Conservation (phyloP, 2,329 filamentous ascomycete species). For the Arthrobotrys sphaeroides region DNA sequence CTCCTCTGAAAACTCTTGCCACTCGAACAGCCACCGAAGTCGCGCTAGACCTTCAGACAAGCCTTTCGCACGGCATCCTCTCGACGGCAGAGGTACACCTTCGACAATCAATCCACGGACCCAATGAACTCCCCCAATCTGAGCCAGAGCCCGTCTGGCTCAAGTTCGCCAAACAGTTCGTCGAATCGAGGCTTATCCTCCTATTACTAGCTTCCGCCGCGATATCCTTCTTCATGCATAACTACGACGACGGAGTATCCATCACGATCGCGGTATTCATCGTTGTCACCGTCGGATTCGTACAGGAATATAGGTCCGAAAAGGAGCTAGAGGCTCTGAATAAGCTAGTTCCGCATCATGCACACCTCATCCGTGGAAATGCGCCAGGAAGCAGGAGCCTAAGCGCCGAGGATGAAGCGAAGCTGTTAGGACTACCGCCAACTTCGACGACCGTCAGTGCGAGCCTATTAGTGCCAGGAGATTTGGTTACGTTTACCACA, state of each 20-base stretch:
- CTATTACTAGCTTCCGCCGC: constrained; percentile 88
- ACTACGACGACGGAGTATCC: constrained; percentile 92
- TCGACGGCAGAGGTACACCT: constrained; percentile 78
- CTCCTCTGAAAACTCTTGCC: constrained; percentile 38
- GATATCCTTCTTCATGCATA: constrained; percentile 89
- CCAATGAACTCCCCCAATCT: constrained; percentile 94
- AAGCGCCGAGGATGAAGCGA: constrained; percentile 55
- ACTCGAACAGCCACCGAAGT: constrained; percentile 47
- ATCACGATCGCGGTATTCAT: constrained; percentile 97
- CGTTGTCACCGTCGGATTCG: constrained; percentile 92
- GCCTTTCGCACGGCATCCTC: constrained; percentile 81
- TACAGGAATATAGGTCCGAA: constrained; percentile 97
- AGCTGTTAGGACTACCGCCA: constrained; percentile 58
- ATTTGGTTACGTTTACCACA: constrained; percentile 91
- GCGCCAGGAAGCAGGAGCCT: constrained; percentile 61
- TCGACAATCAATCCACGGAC: constrained; percentile 80
- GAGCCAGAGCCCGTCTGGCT: constrained; percentile 93
- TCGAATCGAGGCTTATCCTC: constrained; percentile 85
- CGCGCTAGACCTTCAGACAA: constrained; percentile 64
- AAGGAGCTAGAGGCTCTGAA: constrained; percentile 96
- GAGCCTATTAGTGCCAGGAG: constrained; percentile 85
- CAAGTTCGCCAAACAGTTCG: constrained; percentile 94
- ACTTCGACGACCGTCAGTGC: constrained; percentile 87
- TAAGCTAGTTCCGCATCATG: constrained; percentile 91
- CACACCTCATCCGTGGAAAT: constrained; percentile 82